A percentile compares a stretch with the other conserved stretches of the same genome.
Evolutionary conservation across 495 filamentous ascomycete species (phyloP).

Genomic region (Hamigera avellanea): DNA sequence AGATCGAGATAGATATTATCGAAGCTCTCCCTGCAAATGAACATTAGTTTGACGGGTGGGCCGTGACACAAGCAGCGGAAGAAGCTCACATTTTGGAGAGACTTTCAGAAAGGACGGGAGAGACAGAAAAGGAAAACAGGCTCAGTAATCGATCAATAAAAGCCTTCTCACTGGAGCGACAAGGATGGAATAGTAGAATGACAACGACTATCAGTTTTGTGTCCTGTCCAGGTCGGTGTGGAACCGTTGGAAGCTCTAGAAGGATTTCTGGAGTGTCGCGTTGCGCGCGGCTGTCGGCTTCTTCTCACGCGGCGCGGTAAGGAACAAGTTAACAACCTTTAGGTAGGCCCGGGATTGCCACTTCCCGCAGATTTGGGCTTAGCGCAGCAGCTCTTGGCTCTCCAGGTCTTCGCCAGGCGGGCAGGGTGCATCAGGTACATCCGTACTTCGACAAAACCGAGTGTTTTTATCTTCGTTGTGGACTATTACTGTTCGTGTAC

Average conservation of each 20-base stretch:
- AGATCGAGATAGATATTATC: slow-evolving; percentile 93
- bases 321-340: too few species aligned
- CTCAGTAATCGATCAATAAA: too few species aligned
- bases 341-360: too few species aligned
- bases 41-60: slow-evolving; percentile 13
- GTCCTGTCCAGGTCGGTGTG: background rate
- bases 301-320: slow-evolving; percentile 7
- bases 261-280: slow-evolving; percentile 21
- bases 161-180: too few species aligned
- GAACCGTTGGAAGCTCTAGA: slow-evolving; percentile 1
- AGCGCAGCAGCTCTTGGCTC: too few species aligned
- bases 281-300: slow-evolving; percentile 15
- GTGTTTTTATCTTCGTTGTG: too few species aligned
- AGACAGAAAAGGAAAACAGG: background rate
- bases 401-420: too few species aligned
- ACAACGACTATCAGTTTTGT: too few species aligned
- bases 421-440: too few species aligned
- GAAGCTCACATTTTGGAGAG: slow-evolving; percentile 32
- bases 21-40: slow-evolving; percentile 65
- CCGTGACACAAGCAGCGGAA: background rate
- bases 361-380: slow-evolving; percentile 13
- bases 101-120: slow-evolving; percentile 4
- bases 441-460: too few species aligned
- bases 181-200: too few species aligned
- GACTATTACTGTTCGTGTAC: too few species aligned